Conservation (phyloP, 257 asterid species). For the Solanum okadae region DNA sequence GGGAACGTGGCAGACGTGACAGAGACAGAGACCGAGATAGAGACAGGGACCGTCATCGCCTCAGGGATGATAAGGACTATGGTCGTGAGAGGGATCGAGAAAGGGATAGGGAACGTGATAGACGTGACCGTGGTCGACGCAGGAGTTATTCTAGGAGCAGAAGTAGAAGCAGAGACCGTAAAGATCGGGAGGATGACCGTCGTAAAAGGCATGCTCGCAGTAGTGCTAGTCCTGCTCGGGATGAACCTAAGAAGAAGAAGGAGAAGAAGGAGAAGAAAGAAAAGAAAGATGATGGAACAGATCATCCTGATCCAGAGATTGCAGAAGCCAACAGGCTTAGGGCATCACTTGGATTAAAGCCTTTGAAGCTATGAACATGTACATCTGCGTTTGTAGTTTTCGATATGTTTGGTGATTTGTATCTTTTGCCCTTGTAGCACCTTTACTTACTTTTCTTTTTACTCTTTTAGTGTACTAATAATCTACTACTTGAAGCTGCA, state of each 20-base stretch:
- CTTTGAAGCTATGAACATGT: conserved; percentile 35
- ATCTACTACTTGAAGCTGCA: not conserved
- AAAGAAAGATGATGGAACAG: conserved; percentile 77
- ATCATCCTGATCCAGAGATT: conserved; percentile 98
- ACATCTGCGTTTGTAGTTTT: not conserved
- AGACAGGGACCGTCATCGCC: conserved; percentile 60
- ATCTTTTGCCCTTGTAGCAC: not conserved
- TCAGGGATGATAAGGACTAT: conserved; percentile 65
- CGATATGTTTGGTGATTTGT: not conserved
- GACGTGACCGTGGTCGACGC: conserved; percentile 66
- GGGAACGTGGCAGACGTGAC: conserved; percentile 48
- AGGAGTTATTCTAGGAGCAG: conserved; percentile 81
- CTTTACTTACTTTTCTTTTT: not conserved
- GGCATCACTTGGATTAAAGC: conserved; percentile 83
- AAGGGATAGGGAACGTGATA: conserved; percentile 54
- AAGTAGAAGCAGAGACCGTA: conserved; percentile 76
- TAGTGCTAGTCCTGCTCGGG: conserved; percentile 53
- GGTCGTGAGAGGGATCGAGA: conserved; percentile 61
- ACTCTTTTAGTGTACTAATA: not conserved
- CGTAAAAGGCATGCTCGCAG: conserved; percentile 47
- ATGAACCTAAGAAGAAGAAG: conserved; percentile 66
- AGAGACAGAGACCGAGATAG: conserved; percentile 39
- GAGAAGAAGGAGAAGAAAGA: conserved; percentile 75
- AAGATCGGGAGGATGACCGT: conserved; percentile 63
- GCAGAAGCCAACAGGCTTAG: conserved; percentile 78